phyloP scores from a whole-genome alignment of 2,329 filamentous ascomycete genomes.

The Aureobasidium uvarum region DNA sequence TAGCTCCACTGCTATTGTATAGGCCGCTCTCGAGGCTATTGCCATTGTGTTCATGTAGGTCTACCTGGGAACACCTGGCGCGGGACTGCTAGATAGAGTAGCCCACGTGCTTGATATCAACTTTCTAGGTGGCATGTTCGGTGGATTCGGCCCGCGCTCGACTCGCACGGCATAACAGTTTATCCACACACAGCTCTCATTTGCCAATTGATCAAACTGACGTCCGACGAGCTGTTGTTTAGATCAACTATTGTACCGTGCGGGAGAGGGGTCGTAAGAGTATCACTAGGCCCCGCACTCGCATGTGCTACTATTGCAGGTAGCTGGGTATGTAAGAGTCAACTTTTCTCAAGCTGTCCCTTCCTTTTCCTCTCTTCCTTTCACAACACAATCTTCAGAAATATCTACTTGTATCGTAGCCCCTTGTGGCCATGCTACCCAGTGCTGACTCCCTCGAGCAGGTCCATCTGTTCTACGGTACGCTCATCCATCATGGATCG shows the following conservation, averaged over 20 bases:
- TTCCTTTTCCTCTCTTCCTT: neutral
- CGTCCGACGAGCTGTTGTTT: neutral
- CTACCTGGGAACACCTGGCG: too few species aligned
- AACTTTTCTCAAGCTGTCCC: constrained; percentile 8
- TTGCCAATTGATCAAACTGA: neutral
- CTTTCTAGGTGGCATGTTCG: constrained; percentile 2
- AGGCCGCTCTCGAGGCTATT: neutral
- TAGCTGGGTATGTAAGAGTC: constrained; percentile 17
- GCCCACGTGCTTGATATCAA: neutral
- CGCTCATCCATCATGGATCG: constrained; percentile 29
- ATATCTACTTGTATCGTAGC: constrained; percentile 21
- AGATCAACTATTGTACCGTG: constrained; percentile 2
- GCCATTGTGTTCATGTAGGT: neutral
- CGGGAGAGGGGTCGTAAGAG: constrained; percentile 19
- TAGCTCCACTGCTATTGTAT: neutral
- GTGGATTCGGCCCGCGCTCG: constrained; percentile 10
- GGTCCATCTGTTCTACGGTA: constrained; percentile 10
- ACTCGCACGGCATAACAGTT: constrained; percentile 17
- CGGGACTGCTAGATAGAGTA: neutral
- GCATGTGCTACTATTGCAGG: constrained; percentile 8
- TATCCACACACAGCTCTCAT: constrained; percentile 14
- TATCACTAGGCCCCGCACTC: constrained; percentile 16
- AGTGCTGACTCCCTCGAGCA: constrained; percentile 25
- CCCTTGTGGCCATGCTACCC: constrained; percentile 2
- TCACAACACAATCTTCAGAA: constrained; percentile 10